Percentiles rank a stretch among this genome's conserved stretches.
phyloP scores from a whole-genome alignment of 1,139 yeast species.

The Eremothecium coryli region DNA sequence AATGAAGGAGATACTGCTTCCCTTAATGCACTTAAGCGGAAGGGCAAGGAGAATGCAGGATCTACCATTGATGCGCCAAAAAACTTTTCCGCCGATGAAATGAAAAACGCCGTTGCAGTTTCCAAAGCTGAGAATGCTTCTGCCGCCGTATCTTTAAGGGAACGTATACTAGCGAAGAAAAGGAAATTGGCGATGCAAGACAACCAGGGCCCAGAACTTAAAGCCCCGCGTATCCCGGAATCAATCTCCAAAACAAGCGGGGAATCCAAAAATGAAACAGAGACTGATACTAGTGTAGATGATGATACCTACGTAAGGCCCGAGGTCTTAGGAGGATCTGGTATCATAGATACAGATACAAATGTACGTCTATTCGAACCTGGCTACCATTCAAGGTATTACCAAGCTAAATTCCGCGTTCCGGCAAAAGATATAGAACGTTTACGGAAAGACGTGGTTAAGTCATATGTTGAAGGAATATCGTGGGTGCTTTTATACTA shows the following conservation, averaged over 20 bases:
- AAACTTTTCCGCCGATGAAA: conserved; percentile 23
- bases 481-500: conserved; percentile 92
- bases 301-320: conserved; percentile 19
- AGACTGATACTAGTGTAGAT: conserved; percentile 10
- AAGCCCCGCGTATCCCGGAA: neutral
- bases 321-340: conserved; percentile 24
- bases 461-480: conserved; percentile 82
- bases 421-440: conserved; percentile 44
- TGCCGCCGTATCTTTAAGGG: conserved; percentile 38
- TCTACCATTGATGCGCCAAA: conserved; percentile 12
- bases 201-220: conserved; percentile 15
- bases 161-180: conserved; percentile 28
- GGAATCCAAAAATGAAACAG: conserved; percentile 6
- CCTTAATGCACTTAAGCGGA: conserved; percentile 50
- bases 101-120: conserved; percentile 28
- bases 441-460: conserved; percentile 53
- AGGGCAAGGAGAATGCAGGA: conserved; percentile 25
- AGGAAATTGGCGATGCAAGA: conserved; percentile 14
- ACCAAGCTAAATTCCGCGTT: conserved; percentile 62
- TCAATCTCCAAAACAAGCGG: neutral
- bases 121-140: conserved; percentile 33
- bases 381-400: conserved; percentile 79
- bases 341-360: conserved; percentile 40
- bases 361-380: conserved; percentile 72
- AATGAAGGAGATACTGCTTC: conserved; percentile 67